phyloP scores from a whole-genome alignment of 495 filamentous ascomycete species.

The Penicillium simplicissimum region DNA sequence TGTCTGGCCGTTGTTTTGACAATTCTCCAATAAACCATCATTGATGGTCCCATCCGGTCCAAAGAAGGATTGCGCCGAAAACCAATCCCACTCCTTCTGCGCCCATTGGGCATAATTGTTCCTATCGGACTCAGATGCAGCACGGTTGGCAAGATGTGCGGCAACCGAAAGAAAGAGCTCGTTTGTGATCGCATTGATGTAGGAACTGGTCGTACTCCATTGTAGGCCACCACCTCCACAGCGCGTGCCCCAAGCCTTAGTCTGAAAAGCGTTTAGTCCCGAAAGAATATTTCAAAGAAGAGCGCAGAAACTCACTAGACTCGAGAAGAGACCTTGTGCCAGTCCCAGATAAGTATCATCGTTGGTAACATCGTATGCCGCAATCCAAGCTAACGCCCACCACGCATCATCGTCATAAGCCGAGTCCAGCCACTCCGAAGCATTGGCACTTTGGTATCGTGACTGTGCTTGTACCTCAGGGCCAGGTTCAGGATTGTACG shows the following conservation, averaged over 20 bases:
- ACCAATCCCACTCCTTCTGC: conserved; percentile 65
- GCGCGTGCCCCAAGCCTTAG: conserved; percentile 48
- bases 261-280: conserved; percentile 23
- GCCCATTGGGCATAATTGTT: conserved; percentile 59
- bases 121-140: conserved; percentile 36
- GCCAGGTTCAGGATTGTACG: conserved; percentile 28
- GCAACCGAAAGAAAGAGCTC: conserved; percentile 71
- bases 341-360: conserved; percentile 53
- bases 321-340: conserved; percentile 61
- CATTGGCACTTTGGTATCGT: conserved; percentile 16
- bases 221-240: conserved; percentile 58
- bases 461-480: conserved; percentile 14
- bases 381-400: conserved; percentile 67
- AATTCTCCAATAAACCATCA: conserved; percentile 64
- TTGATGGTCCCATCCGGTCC: conserved; percentile 66
- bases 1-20: conserved; percentile 63
- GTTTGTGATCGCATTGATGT: conserved; percentile 74
- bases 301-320: conserved; percentile 44
- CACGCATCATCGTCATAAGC: conserved; percentile 73
- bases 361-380: conserved; percentile 61
- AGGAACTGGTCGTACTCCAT: conserved; percentile 62
- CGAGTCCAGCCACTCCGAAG: conserved; percentile 51
- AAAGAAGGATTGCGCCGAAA: conserved; percentile 63
- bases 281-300: not conserved
- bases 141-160: conserved; percentile 71